Evolutionary conservation across 2,329 filamentous ascomycete species (phyloP).

Genomic region (Sporothrix humicola): DNA sequence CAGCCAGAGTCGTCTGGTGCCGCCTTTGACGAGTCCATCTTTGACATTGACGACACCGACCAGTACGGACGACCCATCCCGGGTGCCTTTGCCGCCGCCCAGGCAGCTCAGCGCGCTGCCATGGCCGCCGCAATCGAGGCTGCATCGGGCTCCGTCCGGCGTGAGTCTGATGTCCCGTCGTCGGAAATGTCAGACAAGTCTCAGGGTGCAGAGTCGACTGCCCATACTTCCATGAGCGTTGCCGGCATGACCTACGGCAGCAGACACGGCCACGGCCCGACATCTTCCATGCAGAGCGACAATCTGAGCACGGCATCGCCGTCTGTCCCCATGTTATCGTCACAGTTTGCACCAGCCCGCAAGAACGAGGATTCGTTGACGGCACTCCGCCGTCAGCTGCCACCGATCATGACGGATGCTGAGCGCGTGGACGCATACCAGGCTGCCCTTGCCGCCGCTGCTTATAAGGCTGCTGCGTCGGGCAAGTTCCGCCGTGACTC

Average conservation of each 20-base stretch:
- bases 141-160: slow-evolving; percentile 17
- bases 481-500: slow-evolving; percentile 73
- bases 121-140: slow-evolving; percentile 32
- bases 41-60: slow-evolving; percentile 71
- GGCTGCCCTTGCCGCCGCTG: slow-evolving; percentile 80
- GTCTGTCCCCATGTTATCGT: slow-evolving; percentile 23
- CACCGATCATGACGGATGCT: slow-evolving; percentile 36
- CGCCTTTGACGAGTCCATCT: slow-evolving; percentile 74
- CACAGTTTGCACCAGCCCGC: slow-evolving; percentile 30
- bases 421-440: slow-evolving; percentile 67
- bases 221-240: slow-evolving; percentile 57
- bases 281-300: not conserved
- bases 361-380: slow-evolving; percentile 29
- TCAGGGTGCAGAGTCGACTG: slow-evolving; percentile 55
- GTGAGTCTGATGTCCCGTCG: slow-evolving; percentile 52
- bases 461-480: slow-evolving; percentile 74
- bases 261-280: not conserved
- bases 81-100: slow-evolving; percentile 61
- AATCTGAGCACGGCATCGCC: slow-evolving; percentile 25
- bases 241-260: slow-evolving; percentile 37
- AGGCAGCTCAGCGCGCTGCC: slow-evolving; percentile 53
- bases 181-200: slow-evolving; percentile 54
- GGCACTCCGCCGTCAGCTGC: slow-evolving; percentile 32
- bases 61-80: slow-evolving; percentile 65
- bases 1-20: slow-evolving; percentile 59